Percentiles rank a stretch among this genome's conserved stretches.
phyloP scores from a whole-genome alignment of 345 rosid species.

The Melastoma malabathricum region DNA sequence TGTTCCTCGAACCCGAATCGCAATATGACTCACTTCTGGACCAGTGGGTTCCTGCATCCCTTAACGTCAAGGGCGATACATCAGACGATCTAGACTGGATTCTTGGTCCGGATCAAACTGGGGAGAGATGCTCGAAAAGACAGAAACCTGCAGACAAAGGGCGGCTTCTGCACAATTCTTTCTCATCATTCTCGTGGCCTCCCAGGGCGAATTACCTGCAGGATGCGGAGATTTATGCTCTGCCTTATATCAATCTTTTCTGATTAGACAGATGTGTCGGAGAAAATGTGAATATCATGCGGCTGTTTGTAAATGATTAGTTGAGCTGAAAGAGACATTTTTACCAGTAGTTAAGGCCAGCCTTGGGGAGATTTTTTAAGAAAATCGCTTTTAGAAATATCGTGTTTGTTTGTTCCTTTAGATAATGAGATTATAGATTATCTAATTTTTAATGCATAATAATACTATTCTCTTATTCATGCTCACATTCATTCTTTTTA shows the following conservation, averaged over 20 bases:
- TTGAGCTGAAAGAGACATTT: background rate
- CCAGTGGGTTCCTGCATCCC: conserved; percentile 30
- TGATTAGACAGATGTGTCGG: conserved; percentile 3
- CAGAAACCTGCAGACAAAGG: conserved; percentile 3
- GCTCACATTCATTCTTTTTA: too few species aligned
- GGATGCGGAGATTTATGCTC: conserved; percentile 31
- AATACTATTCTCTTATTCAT: too few species aligned
- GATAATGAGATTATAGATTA: too few species aligned
- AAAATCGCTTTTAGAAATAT: too few species aligned
- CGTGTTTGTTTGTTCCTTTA: too few species aligned
- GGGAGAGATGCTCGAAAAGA: background rate
- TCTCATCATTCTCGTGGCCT: conserved; percentile 7
- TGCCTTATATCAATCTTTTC: conserved; percentile 52
- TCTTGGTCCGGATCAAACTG: conserved; percentile 11
- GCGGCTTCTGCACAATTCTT: conserved; percentile 1
- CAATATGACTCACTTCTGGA: conserved; percentile 20
- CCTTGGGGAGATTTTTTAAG: too few species aligned
- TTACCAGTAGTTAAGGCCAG: too few species aligned
- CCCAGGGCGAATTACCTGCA: conserved; percentile 29
- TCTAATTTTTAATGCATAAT: too few species aligned
- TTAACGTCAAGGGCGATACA: conserved; percentile 3
- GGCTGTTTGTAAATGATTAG: conserved; percentile 2
- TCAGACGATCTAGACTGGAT: conserved; percentile 46
- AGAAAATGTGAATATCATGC: background rate
- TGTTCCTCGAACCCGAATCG: conserved; percentile 3